A percentile compares a stretch with the other conserved stretches of the same genome.
These are phyloP conservation scores for Drechslerella dactyloides DNA, from an alignment of 2,329 filamentous ascomycete species.

Conservation along the genomic window DNA sequence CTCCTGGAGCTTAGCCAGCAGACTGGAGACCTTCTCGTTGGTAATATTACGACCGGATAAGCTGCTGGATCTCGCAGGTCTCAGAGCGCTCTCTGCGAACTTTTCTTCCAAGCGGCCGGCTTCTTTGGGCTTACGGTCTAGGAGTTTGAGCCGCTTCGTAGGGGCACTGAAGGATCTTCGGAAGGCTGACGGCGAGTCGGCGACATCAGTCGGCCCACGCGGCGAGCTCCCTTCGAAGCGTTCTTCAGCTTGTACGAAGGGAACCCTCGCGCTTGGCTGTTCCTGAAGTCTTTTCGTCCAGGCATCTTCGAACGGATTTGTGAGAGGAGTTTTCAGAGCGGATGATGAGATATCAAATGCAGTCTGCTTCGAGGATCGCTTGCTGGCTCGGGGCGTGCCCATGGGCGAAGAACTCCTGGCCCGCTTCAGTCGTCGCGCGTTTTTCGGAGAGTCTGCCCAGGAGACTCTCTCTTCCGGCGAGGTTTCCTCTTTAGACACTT, in stretches of 20 bases:
- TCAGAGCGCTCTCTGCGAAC: constrained; percentile 70
- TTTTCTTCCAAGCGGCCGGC: constrained; percentile 59
- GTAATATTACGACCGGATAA: constrained; percentile 25
- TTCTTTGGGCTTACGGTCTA: constrained; percentile 8
- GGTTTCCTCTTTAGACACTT: constrained; percentile 29
- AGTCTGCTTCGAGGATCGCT: constrained; percentile 65
- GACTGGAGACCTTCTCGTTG: constrained; percentile 29
- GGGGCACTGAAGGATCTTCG: constrained; percentile 53
- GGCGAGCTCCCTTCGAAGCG: constrained; percentile 46
- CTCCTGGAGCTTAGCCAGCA: constrained; percentile 55
- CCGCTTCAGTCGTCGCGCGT: constrained; percentile 63
- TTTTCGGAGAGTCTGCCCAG: constrained; percentile 62
- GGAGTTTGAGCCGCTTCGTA: constrained; percentile 37
- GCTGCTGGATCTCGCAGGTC: constrained; percentile 29
- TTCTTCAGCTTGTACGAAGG: constrained; percentile 26
- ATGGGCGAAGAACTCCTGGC: constrained; percentile 75
- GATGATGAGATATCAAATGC: constrained; percentile 62
- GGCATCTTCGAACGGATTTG: constrained; percentile 74
- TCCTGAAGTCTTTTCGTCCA: constrained; percentile 67
- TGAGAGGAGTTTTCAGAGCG: constrained; percentile 68
- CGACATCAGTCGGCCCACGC: constrained; percentile 5
- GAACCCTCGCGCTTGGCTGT: constrained; percentile 15
- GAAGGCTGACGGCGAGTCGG: constrained; percentile 52
- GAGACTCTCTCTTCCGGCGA: constrained; percentile 69
- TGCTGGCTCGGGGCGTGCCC: constrained; percentile 67